Conservation (phyloP, 108 stramenopile species). For the Nitzschia palea region DNA sequence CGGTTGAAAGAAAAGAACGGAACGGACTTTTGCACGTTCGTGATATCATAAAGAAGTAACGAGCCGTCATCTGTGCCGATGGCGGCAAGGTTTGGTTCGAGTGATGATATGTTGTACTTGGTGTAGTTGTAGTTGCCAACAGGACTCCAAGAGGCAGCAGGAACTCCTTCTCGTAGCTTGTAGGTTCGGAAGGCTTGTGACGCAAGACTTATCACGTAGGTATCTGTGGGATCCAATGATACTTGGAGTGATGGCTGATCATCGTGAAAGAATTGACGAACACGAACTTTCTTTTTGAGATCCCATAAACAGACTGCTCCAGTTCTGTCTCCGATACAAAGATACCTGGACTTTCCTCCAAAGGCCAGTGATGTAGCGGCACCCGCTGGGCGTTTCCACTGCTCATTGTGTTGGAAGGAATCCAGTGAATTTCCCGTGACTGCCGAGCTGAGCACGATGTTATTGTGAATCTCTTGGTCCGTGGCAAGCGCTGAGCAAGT, state of each 20-base stretch:
- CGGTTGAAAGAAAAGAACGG: conserved; percentile 15
- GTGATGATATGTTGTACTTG: conserved; percentile 7
- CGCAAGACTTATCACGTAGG: conserved; percentile 29
- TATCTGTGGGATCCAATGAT: conserved; percentile 45
- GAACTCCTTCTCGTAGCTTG: conserved; percentile 34
- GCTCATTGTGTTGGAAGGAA: conserved; percentile 34
- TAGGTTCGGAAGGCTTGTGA: conserved; percentile 16
- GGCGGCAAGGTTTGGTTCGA: conserved; percentile 23
- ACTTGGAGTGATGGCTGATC: conserved; percentile 20
- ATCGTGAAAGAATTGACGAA: conserved; percentile 35
- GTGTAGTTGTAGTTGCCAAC: conserved; percentile 5
- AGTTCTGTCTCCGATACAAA: conserved; percentile 32
- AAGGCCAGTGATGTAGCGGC: conserved; percentile 32
- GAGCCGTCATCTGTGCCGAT: conserved; percentile 40
- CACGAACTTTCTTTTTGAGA: conserved; percentile 38
- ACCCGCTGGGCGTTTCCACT: conserved; percentile 14
- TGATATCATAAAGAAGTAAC: conserved; percentile 29
- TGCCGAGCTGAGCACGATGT: conserved; percentile 25
- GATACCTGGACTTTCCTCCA: conserved; percentile 46
- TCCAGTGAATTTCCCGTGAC: conserved; percentile 29
- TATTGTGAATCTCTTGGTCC: conserved; percentile 22
- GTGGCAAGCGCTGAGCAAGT: conserved; percentile 31
- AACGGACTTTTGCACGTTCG: neutral
- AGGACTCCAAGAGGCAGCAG: neutral
- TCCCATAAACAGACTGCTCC: conserved; percentile 50